phyloP scores from a whole-genome alignment of 1,284 basidiomycete species.

The Cutaneotrichosporon dermatis region DNA sequence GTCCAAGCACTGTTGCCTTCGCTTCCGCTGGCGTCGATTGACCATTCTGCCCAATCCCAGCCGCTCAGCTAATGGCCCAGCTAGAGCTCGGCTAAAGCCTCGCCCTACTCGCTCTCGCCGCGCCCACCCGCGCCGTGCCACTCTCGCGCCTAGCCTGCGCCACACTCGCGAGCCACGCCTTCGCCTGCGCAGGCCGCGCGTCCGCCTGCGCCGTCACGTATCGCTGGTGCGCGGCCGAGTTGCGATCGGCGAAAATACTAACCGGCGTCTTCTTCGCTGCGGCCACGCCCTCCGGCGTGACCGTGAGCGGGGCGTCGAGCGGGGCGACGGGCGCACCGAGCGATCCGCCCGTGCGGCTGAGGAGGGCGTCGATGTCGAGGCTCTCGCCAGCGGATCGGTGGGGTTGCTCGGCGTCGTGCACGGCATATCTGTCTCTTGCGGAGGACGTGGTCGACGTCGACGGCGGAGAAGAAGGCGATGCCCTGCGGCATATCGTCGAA shows the following conservation, averaged over 20 bases:
- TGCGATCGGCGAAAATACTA: slow-evolving; percentile 28
- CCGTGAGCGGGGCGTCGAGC: not conserved
- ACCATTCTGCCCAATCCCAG: no score
- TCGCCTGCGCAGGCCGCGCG: slow-evolving; percentile 11
- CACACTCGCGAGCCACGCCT: slow-evolving; percentile 22
- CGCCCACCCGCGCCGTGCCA: no score
- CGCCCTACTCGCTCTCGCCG: no score
- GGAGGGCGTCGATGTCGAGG: slow-evolving; percentile 65
- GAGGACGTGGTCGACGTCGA: slow-evolving; percentile 86
- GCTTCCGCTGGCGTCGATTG: no score
- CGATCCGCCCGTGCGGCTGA: slow-evolving; percentile 57
- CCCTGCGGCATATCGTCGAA: slow-evolving; percentile 94
- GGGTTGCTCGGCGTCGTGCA: slow-evolving; percentile 94
- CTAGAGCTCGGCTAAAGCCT: no score
- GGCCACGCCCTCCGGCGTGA: slow-evolving; percentile 7
- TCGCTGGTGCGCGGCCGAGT: slow-evolving; percentile 21
- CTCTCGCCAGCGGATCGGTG: slow-evolving; percentile 74
- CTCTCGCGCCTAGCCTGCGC: no score
- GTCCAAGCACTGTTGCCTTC: no score
- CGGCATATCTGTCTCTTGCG: slow-evolving; percentile 92
- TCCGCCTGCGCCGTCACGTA: slow-evolving; percentile 36
- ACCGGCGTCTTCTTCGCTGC: slow-evolving; percentile 20
- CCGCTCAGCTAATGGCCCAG: no score
- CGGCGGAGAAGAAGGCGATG: slow-evolving; percentile 93
- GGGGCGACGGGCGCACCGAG: not conserved